Evolutionary conservation across 768 basidiomycete species (phyloP).

Genomic region (Macrocybe gigantea): DNA sequence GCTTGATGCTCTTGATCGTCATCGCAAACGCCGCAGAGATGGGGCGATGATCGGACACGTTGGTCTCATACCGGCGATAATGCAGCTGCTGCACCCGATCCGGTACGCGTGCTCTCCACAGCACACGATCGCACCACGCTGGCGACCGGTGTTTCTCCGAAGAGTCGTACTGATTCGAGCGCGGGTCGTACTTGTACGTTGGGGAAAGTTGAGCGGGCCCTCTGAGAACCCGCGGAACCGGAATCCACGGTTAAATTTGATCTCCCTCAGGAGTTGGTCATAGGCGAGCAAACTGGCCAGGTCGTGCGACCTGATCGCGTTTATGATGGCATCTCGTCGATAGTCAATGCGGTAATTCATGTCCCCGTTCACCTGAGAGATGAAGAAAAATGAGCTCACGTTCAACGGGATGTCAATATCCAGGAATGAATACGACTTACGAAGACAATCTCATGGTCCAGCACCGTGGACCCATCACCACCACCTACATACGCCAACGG

Average conservation of each 20-base stretch:
- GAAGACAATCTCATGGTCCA: conserved; percentile 94
- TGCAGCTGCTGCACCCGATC: conserved; percentile 58
- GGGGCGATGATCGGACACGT: conserved; percentile 88
- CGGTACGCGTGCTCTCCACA: conserved; percentile 62
- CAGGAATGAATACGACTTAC: conserved; percentile 35
- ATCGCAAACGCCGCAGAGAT: conserved; percentile 76
- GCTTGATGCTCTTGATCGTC: conserved; percentile 66
- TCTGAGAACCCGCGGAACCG: conserved; percentile 81
- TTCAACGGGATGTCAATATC: no score
- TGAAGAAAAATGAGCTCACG: not conserved
- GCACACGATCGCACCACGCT: conserved; percentile 95
- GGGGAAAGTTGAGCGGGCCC: conserved; percentile 80
- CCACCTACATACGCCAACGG: conserved; percentile 76
- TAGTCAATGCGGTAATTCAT: conserved; percentile 98
- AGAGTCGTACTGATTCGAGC: conserved; percentile 74
- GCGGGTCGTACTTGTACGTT: conserved; percentile 92
- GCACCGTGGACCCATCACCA: conserved; percentile 86
- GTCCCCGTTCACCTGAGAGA: conserved; percentile 75
- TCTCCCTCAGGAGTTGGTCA: conserved; percentile 89
- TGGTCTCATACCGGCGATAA: conserved; percentile 80
- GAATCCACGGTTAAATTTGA: conserved; percentile 82
- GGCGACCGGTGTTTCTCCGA: conserved; percentile 87
- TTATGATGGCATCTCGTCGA: conserved; percentile 76
- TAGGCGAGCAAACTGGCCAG: conserved; percentile 56
- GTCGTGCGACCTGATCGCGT: conserved; percentile 65